Evolutionary conservation across 257 asterid genomes (phyloP), one percentile per base, ranked within the genome.

Genomic region (Plantago major): DNA sequence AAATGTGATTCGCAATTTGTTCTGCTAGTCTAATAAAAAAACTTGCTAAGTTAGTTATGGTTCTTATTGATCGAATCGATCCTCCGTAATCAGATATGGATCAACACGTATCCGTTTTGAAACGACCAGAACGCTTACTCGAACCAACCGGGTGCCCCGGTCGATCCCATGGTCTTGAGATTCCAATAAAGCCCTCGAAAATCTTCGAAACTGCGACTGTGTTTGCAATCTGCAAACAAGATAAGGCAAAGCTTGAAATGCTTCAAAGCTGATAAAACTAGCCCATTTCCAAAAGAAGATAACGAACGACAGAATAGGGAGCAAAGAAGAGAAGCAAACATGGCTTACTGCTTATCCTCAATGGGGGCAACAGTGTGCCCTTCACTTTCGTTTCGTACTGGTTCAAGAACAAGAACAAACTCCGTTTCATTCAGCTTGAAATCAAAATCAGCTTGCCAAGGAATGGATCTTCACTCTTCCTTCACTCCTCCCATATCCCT

Each of bases 261-360:
- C 53, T 13, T 12, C n/a, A n/a, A n/a, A n/a, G n/a, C 28, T 33
- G 9, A 46, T n/a, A 11, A 11, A 48, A 9, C 12, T 12, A 17
- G 51, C 38, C 10, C 42, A 33, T 33, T 33, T 33, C 40, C 40
- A 45, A 52, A 22, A 22, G 26, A 22, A 66, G 44, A 52, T 18
- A 19, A 17, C 18, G 2, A 18, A 7, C 0, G 11, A 16, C 66
- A 58, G 15, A 22, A 37, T 17, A 59, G 30, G 26, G 26, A 22
- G 3, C 42, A 44, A 28, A 18, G 43, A 43, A 49, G n/a, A 48
- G 63, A 9, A n/a, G 10, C 1, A 42, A 53, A 52, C 73, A 89
- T 86, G 95, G 95, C 95, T 43, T 76, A 69, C 64, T 81, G 82
- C 46, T 38, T 86, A 68, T 77, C 97, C 63, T 77, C 97, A 65